Evolutionary conservation across 441 rosid genomes (phyloP), one percentile per base, ranked within the genome.

Genomic region (Gossypium schwendimanii): DNA sequence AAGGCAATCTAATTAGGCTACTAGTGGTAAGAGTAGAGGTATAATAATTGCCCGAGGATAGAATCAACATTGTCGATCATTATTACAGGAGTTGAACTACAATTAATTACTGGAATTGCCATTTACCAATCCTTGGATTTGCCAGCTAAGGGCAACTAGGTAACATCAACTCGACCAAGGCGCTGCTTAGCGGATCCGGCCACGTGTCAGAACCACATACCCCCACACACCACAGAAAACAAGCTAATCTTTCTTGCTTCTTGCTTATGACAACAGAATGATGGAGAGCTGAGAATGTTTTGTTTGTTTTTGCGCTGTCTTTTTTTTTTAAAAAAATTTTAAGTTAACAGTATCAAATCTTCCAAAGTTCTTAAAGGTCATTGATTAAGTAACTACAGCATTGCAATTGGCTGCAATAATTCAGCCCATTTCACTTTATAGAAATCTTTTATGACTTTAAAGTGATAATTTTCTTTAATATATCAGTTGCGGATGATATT

Each of bases 361-460:
- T 65, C 14, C 70, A 44, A 65, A 65, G 21, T 24, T 65, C 39
- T 23, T 23, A 28, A 21, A 64, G 20, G 21, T 52, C 69, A 64
- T 64, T 20, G 69, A 23, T 45, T 50, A 45, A 45, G 36, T 45
- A 41, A 9, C 69, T 61, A 12, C 21, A 20, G 53, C 69, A 41
- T 11, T 20, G 68, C 53, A 64, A 64, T 64, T 64, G 69, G 69
- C 52, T 64, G 24, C 69, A 44, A 44, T 64, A 44, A 63, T 64
- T 41, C 69, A 64, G 1, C 18, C 33, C 54, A 64, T 12, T 64
- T 11, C 31, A 44, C 33, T 18, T 18, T 41, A 41, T 64, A 20
- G 12, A 64, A 36, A n/a, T 67, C 39, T 49, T 33, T 45, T 28
- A 49, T 24, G 9, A 24, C 14, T 47, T 26, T n/a, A 9, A 47